A percentile compares a stretch with the other conserved stretches of the same genome.
These are phyloP conservation scores for Hymenoscyphus repandus DNA, from an alignment of 2,329 filamentous ascomycete species.

Conservation along the genomic window DNA sequence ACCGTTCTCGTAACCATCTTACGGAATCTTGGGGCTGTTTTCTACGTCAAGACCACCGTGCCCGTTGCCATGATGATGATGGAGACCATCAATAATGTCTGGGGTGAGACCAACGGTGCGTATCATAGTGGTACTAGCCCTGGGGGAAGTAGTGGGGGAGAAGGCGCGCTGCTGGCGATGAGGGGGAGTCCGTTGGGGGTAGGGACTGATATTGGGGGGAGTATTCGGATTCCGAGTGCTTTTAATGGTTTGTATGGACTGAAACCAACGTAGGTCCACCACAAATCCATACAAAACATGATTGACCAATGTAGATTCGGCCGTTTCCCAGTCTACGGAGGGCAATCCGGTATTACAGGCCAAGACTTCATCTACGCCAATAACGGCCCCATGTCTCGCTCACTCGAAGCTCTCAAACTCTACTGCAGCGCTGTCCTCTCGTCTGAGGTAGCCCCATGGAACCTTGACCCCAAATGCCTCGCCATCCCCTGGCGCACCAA, in stretches of 20 bases:
- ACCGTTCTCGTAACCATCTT: slow-evolving; percentile 35
- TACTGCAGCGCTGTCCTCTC: slow-evolving; percentile 34
- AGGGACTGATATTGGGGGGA: slow-evolving; percentile 33
- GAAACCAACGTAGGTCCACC: slow-evolving; percentile 31
- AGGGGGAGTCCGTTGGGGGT: slow-evolving; percentile 27
- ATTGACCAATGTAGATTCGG: slow-evolving; percentile 25
- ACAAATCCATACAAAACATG: not conserved
- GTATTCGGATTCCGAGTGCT: slow-evolving; percentile 34
- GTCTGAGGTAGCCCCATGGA: slow-evolving; percentile 31
- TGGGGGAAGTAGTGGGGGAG: slow-evolving; percentile 28
- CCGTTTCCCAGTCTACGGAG: slow-evolving; percentile 34
- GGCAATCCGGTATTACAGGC: slow-evolving; percentile 33
- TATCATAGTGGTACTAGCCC: slow-evolving; percentile 26
- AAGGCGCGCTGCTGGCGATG: slow-evolving; percentile 28
- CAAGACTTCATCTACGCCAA: slow-evolving; percentile 36
- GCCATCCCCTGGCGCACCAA: slow-evolving; percentile 35
- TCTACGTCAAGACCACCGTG: slow-evolving; percentile 37
- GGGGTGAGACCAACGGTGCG: slow-evolving; percentile 34
- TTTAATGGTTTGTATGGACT: slow-evolving; percentile 36
- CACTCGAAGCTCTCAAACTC: slow-evolving; percentile 31
- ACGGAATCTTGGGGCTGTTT: slow-evolving; percentile 36
- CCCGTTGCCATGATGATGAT: slow-evolving; percentile 39
- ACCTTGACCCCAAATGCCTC: slow-evolving; percentile 34
- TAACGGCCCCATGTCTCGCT: slow-evolving; percentile 36
- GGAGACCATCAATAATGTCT: slow-evolving; percentile 38